Conservation (phyloP, 2,329 filamentous ascomycete species). For the Ophiocordyceps camponoti-floridani region DNA sequence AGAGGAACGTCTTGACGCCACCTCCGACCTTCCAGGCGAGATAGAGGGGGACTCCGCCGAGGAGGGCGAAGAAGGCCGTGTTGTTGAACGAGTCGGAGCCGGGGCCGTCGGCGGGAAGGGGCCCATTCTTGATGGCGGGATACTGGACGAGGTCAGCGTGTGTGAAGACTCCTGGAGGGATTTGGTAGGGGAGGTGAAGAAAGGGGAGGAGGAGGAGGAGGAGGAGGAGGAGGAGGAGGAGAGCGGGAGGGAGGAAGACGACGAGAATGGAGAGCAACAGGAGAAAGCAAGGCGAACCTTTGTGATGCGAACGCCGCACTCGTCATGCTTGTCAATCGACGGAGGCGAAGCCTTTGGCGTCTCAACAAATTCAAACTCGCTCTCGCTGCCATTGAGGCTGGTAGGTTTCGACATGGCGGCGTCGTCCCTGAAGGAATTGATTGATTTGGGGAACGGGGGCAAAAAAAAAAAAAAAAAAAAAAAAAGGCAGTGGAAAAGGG, state of each 20-base stretch:
- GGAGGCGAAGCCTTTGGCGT: conserved; percentile 23
- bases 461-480: too few species aligned
- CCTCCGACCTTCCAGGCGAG: conserved; percentile 75
- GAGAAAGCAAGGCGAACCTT: conserved; percentile 17
- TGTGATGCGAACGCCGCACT: conserved; percentile 28
- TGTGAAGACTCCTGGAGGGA: neutral
- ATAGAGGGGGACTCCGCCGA: conserved; percentile 59
- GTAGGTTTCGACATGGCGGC: conserved; percentile 16
- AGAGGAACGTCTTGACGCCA: conserved; percentile 73
- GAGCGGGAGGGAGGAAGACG: neutral
- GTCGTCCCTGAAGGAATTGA: too few species aligned
- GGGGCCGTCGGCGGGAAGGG: conserved; percentile 75
- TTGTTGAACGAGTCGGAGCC: conserved; percentile 82
- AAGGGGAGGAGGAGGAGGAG: neutral
- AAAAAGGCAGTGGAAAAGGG: too few species aligned
- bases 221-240: neutral
- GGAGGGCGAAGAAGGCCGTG: conserved; percentile 49
- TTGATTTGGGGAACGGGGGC: too few species aligned
- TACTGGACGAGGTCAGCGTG: conserved; percentile 8
- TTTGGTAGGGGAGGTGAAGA: neutral
- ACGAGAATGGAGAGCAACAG: neutral
- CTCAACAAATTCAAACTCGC: conserved; percentile 23
- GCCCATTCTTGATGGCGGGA: conserved; percentile 78
- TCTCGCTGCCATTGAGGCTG: conserved; percentile 13
- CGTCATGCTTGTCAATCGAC: conserved; percentile 51